phyloP scores from a whole-genome alignment of 2,329 filamentous ascomycete genomes.

The Colletotrichum chrysophilum region DNA sequence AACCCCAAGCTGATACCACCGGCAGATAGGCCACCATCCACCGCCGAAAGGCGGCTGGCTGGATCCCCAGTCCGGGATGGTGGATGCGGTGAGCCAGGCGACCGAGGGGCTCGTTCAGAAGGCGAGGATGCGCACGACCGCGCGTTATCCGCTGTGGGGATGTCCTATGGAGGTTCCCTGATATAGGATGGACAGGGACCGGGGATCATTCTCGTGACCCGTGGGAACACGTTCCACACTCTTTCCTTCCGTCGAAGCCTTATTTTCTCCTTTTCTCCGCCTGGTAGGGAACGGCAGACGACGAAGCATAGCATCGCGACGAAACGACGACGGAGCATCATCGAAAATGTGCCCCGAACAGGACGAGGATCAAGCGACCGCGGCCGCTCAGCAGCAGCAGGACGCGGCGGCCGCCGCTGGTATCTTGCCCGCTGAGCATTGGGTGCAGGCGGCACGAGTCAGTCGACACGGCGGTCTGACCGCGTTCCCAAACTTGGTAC shows the following conservation, averaged over 20 bases:
- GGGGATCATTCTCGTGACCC: conserved; percentile 1
- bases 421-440: conserved; percentile 17
- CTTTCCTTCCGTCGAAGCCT: neutral
- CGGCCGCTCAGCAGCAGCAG: neutral
- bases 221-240: neutral
- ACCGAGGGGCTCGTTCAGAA: neutral
- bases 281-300: neutral
- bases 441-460: conserved; percentile 17
- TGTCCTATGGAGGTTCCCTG: neutral
- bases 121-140: neutral
- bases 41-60: neutral
- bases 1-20: neutral
- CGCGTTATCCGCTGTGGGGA: conserved; percentile 12
- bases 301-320: neutral
- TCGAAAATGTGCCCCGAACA: neutral
- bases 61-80: neutral
- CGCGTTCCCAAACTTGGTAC: neutral
- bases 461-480: neutral
- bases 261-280: neutral
- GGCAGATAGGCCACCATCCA: neutral
- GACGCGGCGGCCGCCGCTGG: neutral
- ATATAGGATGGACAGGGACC: conserved; percentile 13
- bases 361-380: neutral
- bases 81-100: conserved; percentile 6
- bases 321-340: neutral